phyloP scores from a whole-genome alignment of 1,139 yeast genomes.

The Chernovozyma aurita region DNA sequence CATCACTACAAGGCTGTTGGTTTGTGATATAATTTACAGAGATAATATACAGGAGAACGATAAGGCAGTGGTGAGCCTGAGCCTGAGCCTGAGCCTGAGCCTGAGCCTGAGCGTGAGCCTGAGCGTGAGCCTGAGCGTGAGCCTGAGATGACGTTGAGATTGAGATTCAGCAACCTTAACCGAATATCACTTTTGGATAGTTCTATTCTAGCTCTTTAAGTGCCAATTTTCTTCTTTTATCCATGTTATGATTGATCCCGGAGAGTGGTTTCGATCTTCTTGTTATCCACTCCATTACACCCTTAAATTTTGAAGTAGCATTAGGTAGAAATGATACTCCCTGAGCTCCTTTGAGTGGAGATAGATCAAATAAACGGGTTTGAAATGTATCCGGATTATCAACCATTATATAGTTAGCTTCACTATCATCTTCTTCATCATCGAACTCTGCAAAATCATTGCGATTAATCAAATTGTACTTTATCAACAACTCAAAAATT shows the following conservation, averaged over 20 bases:
- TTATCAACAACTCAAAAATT: slow-evolving; percentile 17
- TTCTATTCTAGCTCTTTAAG: slow-evolving; percentile 37
- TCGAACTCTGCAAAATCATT: slow-evolving; percentile 23
- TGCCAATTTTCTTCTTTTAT: slow-evolving; percentile 39
- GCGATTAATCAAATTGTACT: slow-evolving; percentile 21
- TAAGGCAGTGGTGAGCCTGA: too few relatives aligned
- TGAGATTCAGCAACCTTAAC: too few relatives aligned
- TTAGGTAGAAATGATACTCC: slow-evolving; percentile 27
- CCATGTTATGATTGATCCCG: slow-evolving; percentile 27
- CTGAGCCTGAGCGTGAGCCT: too few relatives aligned
- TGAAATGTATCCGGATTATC: slow-evolving; percentile 19
- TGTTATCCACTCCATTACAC: slow-evolving; percentile 25
- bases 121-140: too few relatives aligned
- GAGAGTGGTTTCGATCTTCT: slow-evolving; percentile 10
- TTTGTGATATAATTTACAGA: too few relatives aligned
- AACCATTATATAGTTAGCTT: slow-evolving; percentile 17
- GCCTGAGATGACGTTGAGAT: too few relatives aligned
- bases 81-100: too few relatives aligned
- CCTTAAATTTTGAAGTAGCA: slow-evolving; percentile 18
- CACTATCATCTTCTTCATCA: slow-evolving; percentile 19
- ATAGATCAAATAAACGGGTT: slow-evolving; percentile 35
- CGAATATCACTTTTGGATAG: too few relatives aligned
- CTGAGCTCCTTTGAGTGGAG: slow-evolving; percentile 38
- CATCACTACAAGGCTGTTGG: too few relatives aligned
- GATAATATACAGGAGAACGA: too few relatives aligned